These are phyloP conservation scores for Atkinsonella texensis DNA, from an alignment of 2,329 filamentous ascomycete species.

Conservation along the genomic window DNA sequence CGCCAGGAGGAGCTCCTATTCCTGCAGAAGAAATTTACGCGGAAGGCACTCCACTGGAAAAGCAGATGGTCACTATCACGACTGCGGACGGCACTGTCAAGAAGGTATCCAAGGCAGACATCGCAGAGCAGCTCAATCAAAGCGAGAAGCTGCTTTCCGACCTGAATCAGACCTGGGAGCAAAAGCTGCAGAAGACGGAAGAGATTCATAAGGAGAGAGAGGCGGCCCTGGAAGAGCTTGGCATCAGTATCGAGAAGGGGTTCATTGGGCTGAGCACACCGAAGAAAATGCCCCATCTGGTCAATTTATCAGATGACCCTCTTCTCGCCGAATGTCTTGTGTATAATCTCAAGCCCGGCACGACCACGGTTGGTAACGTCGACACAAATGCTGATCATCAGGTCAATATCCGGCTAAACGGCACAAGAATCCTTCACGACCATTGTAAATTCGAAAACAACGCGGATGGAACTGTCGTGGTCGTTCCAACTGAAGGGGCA, in stretches of 20 bases:
- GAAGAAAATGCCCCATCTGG: constrained; percentile 98
- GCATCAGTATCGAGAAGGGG: constrained; percentile 97
- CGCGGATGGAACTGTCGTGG: constrained; percentile 79
- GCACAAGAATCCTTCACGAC: constrained; percentile 80
- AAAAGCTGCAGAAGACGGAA: constrained; percentile 90
- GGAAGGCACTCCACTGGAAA: constrained; percentile 80
- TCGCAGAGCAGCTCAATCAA: constrained; percentile 89
- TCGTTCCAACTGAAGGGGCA: constrained; percentile 81
- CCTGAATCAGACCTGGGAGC: constrained; percentile 97
- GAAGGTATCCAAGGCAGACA: constrained; percentile 96
- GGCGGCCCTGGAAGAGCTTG: constrained; percentile 85
- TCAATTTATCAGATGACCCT: constrained; percentile 92
- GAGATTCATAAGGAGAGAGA: constrained; percentile 97
- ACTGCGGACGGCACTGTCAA: constrained; percentile 75
- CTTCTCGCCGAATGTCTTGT: constrained; percentile 90
- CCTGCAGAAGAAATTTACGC: constrained; percentile 75
- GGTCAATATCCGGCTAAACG: constrained; percentile 86
- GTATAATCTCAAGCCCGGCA: constrained; percentile 94
- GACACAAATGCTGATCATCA: constrained; percentile 64
- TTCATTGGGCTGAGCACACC: constrained; percentile 91
- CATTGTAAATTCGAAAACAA: constrained; percentile 89
- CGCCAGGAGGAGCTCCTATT: constrained; percentile 34
- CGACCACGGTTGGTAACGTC: constrained; percentile 87
- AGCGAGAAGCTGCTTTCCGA: constrained; percentile 94
- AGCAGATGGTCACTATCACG: constrained; percentile 94